Percentiles rank a stretch among this genome's conserved stretches.
Conservation (phyloP, 306 rosid genomes). For the Albizia julibrissin region DNA sequence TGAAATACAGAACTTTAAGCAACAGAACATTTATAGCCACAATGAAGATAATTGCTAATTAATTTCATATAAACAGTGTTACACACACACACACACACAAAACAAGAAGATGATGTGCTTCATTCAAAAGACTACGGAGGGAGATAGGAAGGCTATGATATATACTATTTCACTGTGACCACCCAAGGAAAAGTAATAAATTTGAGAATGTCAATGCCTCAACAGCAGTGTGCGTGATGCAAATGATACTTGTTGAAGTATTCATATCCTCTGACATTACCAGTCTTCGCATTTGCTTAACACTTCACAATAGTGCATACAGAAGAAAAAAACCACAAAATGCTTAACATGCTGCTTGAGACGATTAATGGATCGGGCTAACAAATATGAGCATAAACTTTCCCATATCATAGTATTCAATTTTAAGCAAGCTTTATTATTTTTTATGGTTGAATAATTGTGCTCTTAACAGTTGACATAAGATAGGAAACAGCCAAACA, state of each 20-base stretch:
- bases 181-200: background rate
- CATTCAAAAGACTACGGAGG: background rate
- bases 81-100: background rate
- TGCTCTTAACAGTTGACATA: slow-evolving; percentile 8
- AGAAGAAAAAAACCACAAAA: background rate
- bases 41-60: background rate
- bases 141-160: background rate
- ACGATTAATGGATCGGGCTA: background rate
- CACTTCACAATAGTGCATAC: background rate
- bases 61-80: background rate
- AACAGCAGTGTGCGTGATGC: background rate
- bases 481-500: background rate
- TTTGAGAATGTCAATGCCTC: background rate
- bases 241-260: background rate
- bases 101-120: background rate
- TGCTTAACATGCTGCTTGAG: background rate
- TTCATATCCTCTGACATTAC: background rate
- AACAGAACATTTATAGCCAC: slow-evolving; percentile 3
- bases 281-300: slow-evolving; percentile 6
- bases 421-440: background rate
- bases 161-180: background rate
- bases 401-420: background rate
- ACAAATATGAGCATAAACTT: background rate
- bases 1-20: slow-evolving; percentile 39
- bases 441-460: background rate